Conservation (phyloP, 352 stramenopile species). For the Pythium angustatum region DNA sequence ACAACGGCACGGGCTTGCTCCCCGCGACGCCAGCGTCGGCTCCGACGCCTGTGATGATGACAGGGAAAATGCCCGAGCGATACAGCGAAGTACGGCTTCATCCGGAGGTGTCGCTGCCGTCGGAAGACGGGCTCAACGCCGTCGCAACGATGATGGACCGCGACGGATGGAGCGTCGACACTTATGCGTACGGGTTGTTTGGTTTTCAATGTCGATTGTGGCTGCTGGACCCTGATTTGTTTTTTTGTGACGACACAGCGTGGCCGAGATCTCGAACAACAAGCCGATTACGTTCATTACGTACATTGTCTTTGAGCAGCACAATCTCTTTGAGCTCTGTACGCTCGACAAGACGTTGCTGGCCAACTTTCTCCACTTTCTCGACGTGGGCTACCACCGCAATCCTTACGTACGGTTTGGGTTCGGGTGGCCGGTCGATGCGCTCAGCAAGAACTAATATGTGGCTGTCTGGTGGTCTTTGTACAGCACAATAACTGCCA, state of each 20-base stretch:
- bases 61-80: slow-evolving; percentile 18
- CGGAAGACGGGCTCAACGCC: slow-evolving; percentile 65
- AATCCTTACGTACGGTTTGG: slow-evolving; percentile 85
- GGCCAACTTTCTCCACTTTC: slow-evolving; percentile 79
- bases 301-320: slow-evolving; percentile 82
- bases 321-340: slow-evolving; percentile 78
- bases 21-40: not conserved
- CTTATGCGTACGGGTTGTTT: slow-evolving; percentile 49
- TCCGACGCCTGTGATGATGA: not conserved
- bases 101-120: slow-evolving; percentile 54
- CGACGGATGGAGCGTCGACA: slow-evolving; percentile 78
- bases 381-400: slow-evolving; percentile 78
- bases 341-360: slow-evolving; percentile 73
- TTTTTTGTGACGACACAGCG: slow-evolving; percentile 27
- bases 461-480: too few species aligned
- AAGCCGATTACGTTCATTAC: slow-evolving; percentile 82
- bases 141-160: slow-evolving; percentile 71
- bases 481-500: slow-evolving; percentile 80
- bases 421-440: not conserved
- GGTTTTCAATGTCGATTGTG: not conserved
- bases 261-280: slow-evolving; percentile 63
- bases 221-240: too few species aligned
- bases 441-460: too few species aligned
- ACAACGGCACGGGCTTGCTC: not conserved
- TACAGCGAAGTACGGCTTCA: slow-evolving; percentile 56